A percentile compares a stretch with the other conserved stretches of the same genome.
Conservation (phyloP, 2,329 filamentous ascomycete genomes). For the Cercospora sojina region DNA sequence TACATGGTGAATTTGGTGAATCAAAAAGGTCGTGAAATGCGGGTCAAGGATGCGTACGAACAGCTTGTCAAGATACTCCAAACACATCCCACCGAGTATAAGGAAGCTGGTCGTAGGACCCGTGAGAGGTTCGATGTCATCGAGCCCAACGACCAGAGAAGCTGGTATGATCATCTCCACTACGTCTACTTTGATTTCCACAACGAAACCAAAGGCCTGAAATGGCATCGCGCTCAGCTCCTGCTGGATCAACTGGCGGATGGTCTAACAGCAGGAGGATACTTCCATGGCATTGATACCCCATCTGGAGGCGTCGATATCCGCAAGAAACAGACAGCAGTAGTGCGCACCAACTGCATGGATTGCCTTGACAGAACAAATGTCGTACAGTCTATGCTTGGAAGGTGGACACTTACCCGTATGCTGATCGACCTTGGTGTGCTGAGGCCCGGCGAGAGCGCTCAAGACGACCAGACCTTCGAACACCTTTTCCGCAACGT, state of each 20-base stretch:
- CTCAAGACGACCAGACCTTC: conserved; percentile 77
- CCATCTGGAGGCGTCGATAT: conserved; percentile 78
- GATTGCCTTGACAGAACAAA: conserved; percentile 98
- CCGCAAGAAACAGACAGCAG: conserved; percentile 77
- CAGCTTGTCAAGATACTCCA: conserved; percentile 77
- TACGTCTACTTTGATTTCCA: conserved; percentile 99
- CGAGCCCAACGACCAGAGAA: conserved; percentile 59
- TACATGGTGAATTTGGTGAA: conserved; percentile 98
- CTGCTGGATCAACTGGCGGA: conserved; percentile 79
- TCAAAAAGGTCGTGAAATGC: conserved; percentile 85
- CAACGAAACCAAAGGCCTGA: conserved; percentile 91
- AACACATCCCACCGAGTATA: conserved; percentile 64
- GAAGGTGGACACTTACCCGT: conserved; percentile 80
- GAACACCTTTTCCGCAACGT: conserved; percentile 93
- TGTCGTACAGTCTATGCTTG: conserved; percentile 96
- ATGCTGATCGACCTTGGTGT: conserved; percentile 84
- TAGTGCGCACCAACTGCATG: conserved; percentile 98
- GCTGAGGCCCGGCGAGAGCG: conserved; percentile 71
- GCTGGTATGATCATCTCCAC: conserved; percentile 79
- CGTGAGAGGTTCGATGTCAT: conserved; percentile 80
- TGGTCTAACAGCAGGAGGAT: conserved; percentile 74
- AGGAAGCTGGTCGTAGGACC: conserved; percentile 61
- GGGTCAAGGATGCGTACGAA: conserved; percentile 91
- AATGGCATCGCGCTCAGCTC: conserved; percentile 87
- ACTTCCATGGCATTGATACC: conserved; percentile 89